Evolutionary conservation across 2,329 filamentous ascomycete species (phyloP), one percentile per base, ranked within the genome.

Genomic region (Ascochyta rabiei): DNA sequence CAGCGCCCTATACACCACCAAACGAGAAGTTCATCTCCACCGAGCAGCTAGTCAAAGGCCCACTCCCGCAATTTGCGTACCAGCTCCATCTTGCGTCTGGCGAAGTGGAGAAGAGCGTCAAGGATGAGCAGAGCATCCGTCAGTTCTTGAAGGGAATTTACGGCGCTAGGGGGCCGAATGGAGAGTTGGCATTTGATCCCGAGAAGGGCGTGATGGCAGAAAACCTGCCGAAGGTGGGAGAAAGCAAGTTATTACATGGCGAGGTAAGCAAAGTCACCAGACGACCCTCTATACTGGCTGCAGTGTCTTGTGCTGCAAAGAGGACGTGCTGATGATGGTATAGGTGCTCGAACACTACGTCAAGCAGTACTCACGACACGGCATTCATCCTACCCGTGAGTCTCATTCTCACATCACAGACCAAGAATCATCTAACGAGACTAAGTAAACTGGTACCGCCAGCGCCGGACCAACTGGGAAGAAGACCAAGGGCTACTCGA

Each of bases 371-470:
- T 75, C 80, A n/a, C 82, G 84, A 37, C 84, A 87, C 68, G 91
- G 91, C 40, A 75, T 98, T 61, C 85, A 87, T 61, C 91, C 91
- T 0, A 90, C 91, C 15, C 79, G 82, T 82, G 79, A 75, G 79
- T 8, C 39, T 15, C 30, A 34, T 30, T n/a, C 31, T 24, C 40
- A 23, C 2, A 30, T n/a, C 30, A 24, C 4, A 31, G 30, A 44
- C n/a, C 26, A 31, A 48, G 38, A 28, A 35, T 35, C 55, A 39
- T 42, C 64, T 69, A 43, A 69, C 41, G 6, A 33, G 19, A 30
- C 19, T 43, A 43, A 82, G 81, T 91, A 56, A 95, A 93, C 76
- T 97, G 91, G 90, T 99, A 99, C 77, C 86, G 92, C 38, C 89
- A 84, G 2, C 80, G 84, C 18, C 79, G 84, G 72, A 74, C 88